Conservation (phyloP, 176 grass and related monocot genomes). For the Carex kokanica region DNA sequence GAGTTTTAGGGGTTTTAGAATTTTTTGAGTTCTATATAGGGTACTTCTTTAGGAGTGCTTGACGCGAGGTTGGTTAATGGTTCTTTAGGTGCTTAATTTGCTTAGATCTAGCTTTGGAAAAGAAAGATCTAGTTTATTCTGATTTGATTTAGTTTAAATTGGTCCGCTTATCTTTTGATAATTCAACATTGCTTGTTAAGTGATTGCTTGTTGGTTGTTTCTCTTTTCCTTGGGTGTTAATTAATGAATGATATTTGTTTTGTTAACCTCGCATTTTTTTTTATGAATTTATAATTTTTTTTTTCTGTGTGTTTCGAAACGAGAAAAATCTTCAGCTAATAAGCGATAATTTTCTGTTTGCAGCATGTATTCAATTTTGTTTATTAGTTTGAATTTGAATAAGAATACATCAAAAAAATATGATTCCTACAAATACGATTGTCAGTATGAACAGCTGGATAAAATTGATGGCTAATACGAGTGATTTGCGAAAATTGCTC, state of each 20-base stretch:
- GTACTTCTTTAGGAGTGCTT: background rate
- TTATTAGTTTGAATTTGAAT: constrained; percentile 4
- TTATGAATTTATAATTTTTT: background rate
- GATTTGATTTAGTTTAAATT: background rate
- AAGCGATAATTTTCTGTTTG: background rate
- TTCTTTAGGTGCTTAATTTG: background rate
- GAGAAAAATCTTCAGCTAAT: background rate
- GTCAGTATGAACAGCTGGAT: background rate
- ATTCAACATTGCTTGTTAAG: too few species aligned
- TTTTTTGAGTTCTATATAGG: background rate
- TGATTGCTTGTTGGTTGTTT: background rate
- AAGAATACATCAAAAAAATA: too few species aligned
- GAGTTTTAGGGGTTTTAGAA: background rate
- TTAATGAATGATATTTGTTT: background rate
- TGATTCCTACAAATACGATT: too few species aligned
- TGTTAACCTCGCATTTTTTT: background rate
- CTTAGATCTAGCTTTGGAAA: background rate
- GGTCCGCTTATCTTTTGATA: too few species aligned
- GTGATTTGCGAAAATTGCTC: background rate
- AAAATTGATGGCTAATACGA: background rate
- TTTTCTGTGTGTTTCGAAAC: background rate
- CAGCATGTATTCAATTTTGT: background rate
- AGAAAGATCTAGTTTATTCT: background rate
- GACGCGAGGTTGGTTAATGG: background rate
- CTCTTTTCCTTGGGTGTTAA: too few species aligned